Conservation (phyloP, 2,329 filamentous ascomycete species). For the Lachnellula cervina region DNA sequence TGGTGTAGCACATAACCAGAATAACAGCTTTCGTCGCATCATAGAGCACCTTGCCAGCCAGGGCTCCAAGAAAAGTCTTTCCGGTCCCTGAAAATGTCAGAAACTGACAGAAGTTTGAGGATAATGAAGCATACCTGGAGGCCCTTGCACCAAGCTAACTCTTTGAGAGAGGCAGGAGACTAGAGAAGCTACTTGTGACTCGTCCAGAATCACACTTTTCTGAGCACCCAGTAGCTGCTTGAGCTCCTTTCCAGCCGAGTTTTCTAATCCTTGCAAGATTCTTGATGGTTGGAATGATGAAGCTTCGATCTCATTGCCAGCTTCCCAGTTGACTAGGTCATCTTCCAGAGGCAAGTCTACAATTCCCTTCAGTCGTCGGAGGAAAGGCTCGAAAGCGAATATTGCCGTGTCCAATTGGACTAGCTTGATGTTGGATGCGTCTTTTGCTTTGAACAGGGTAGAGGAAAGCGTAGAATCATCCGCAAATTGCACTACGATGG, state of each 20-base stretch:
- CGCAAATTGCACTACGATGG: slow-evolving; percentile 48
- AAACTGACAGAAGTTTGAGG: neutral
- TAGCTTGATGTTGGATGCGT: slow-evolving; percentile 39
- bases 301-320: slow-evolving; percentile 7
- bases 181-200: slow-evolving; percentile 54
- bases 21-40: slow-evolving; percentile 46
- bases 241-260: slow-evolving; percentile 27
- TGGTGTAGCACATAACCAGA: slow-evolving; percentile 63
- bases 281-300: slow-evolving; percentile 17
- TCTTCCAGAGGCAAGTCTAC: slow-evolving; percentile 51
- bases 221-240: slow-evolving; percentile 28
- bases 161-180: slow-evolving; percentile 46
- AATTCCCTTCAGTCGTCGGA: slow-evolving; percentile 54
- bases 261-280: slow-evolving; percentile 27
- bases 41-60: slow-evolving; percentile 53
- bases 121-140: slow-evolving; percentile 46
- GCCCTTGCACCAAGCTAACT: slow-evolving; percentile 64
- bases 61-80: slow-evolving; percentile 68
- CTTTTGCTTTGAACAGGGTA: slow-evolving; percentile 42
- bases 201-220: slow-evolving; percentile 39
- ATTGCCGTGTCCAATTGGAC: slow-evolving; percentile 59
- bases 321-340: slow-evolving; percentile 41
- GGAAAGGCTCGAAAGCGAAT: slow-evolving; percentile 65
- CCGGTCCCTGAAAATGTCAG: slow-evolving; percentile 53
- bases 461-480: slow-evolving; percentile 42